Conservation (phyloP, 2,329 filamentous ascomycete genomes). For the Botrytis deweyae region DNA sequence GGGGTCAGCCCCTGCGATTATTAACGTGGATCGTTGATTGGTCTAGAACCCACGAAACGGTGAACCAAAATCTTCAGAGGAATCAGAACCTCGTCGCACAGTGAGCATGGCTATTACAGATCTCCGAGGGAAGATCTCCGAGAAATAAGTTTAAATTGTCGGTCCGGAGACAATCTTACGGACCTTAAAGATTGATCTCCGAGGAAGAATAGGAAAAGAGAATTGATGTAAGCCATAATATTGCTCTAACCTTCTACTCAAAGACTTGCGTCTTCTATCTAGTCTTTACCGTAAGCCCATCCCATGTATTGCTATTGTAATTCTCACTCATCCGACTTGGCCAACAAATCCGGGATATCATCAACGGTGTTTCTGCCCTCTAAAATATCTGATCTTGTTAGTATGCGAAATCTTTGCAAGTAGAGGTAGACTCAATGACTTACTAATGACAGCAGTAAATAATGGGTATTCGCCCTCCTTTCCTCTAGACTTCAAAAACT, state of each 20-base stretch:
- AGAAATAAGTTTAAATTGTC: not conserved
- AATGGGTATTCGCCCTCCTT: conserved; percentile 83
- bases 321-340: conserved; percentile 26
- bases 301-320: not conserved
- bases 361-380: conserved; percentile 72
- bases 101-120: not conserved
- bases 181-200: not conserved
- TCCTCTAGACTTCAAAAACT: conserved; percentile 76
- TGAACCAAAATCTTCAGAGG: not conserved
- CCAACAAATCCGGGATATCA: conserved; percentile 67
- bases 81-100: not conserved
- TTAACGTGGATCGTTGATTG: conserved; percentile 9
- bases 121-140: conserved; percentile 12
- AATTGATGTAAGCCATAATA: conserved; percentile 8
- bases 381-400: conserved; percentile 57
- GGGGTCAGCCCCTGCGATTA: conserved; percentile 7
- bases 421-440: conserved; percentile 19
- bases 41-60: not conserved
- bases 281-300: not conserved
- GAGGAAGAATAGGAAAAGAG: not conserved
- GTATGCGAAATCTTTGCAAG: not conserved
- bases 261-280: conserved; percentile 20
- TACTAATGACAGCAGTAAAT: conserved; percentile 77
- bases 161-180: not conserved
- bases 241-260: not conserved